phyloP scores from a whole-genome alignment of 2,329 filamentous ascomycete genomes.

The Diaporthe eres region DNA sequence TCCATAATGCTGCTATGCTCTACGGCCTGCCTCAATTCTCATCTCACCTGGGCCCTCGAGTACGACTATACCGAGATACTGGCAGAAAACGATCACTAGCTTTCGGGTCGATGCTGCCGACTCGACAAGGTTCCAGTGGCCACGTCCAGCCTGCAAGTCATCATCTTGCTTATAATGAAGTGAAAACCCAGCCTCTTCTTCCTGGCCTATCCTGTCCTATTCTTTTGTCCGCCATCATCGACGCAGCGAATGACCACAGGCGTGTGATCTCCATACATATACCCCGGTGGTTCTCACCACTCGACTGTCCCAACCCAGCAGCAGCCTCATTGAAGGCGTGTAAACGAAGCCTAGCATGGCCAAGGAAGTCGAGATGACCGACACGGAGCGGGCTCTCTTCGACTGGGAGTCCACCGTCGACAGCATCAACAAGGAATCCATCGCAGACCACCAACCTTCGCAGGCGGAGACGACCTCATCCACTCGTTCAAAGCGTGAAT shows the following conservation, averaged over 20 bases:
- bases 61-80: slow-evolving; percentile 29
- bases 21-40: neutral
- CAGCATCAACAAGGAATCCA: slow-evolving; percentile 24
- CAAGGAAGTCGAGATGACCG: slow-evolving; percentile 29
- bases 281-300: slow-evolving; percentile 16
- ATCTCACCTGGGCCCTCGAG: neutral
- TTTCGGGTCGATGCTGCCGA: slow-evolving; percentile 25
- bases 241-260: slow-evolving; percentile 22
- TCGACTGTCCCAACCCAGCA: slow-evolving; percentile 20
- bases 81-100: slow-evolving; percentile 8
- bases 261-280: slow-evolving; percentile 8
- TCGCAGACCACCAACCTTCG: slow-evolving; percentile 20
- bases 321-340: slow-evolving; percentile 20
- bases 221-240: neutral
- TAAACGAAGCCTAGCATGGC: slow-evolving; percentile 19
- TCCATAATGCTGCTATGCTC: slow-evolving; percentile 7
- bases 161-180: slow-evolving; percentile 30
- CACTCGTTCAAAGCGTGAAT: slow-evolving; percentile 38
- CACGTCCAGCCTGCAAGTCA: slow-evolving; percentile 5
- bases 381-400: slow-evolving; percentile 36
- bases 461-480: slow-evolving; percentile 30
- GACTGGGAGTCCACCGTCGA: slow-evolving; percentile 22
- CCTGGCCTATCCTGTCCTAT: slow-evolving; percentile 2
- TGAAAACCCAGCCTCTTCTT: neutral
- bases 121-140: slow-evolving; percentile 5